Percentiles rank a stretch among this genome's conserved stretches.
phyloP scores from a whole-genome alignment of 164 flowering plant species.

The Chimonanthus praecox region DNA sequence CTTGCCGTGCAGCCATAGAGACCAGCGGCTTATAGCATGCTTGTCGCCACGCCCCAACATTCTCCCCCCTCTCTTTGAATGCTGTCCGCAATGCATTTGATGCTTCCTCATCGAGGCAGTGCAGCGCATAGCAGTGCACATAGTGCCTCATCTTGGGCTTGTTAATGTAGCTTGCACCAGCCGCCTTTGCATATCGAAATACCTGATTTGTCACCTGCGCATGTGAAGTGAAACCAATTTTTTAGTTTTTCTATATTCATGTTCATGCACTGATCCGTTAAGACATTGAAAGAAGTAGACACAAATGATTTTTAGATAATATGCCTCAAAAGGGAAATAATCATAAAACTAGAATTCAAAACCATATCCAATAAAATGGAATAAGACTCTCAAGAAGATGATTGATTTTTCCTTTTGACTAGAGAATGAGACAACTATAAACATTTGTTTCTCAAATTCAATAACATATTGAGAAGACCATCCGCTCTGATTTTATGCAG shows the following conservation, averaged over 20 bases:
- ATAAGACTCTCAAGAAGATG: too few relatives aligned
- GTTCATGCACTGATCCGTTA: too few relatives aligned
- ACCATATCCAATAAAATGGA: too few relatives aligned
- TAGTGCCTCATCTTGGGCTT: constrained; percentile 99
- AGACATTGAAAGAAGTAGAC: too few relatives aligned
- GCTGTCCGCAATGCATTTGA: constrained; percentile 69
- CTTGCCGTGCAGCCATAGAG: constrained; percentile 61
- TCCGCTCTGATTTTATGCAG: too few relatives aligned
- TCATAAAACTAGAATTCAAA: too few relatives aligned
- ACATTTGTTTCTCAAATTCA: too few relatives aligned
- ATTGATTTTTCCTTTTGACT: too few relatives aligned
- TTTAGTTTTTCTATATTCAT: neutral
- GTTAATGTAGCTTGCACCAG: constrained; percentile 95
- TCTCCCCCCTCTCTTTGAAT: constrained; percentile 85
- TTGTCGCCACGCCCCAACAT: constrained; percentile 97
- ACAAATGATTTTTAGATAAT: too few relatives aligned
- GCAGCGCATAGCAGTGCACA: constrained; percentile 93
- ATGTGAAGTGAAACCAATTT: neutral
- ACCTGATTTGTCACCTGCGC: constrained; percentile 93
- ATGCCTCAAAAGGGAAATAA: too few relatives aligned
- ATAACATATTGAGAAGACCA: too few relatives aligned
- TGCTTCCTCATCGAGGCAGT: constrained; percentile 77
- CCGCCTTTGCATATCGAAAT: constrained; percentile 82
- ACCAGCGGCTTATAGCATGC: constrained; percentile 95
- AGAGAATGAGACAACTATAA: too few relatives aligned